phyloP scores from a whole-genome alignment of 2,329 filamentous ascomycete species.

The Dothideomycetes sp. region DNA sequence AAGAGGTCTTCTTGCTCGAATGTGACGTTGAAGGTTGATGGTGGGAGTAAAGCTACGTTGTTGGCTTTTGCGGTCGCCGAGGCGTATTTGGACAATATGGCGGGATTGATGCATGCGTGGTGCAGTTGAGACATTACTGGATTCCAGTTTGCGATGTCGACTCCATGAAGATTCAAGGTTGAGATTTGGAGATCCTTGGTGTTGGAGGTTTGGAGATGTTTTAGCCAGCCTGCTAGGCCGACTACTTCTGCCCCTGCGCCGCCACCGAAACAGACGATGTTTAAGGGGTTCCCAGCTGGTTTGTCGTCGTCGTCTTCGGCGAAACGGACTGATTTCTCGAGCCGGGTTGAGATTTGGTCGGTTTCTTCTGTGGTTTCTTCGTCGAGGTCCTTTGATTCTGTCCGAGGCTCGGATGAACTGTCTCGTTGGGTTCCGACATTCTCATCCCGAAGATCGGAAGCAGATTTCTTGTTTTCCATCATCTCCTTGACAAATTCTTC shows the following conservation, averaged over 20 bases:
- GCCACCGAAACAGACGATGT: constrained; percentile 52
- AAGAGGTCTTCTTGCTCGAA: constrained; percentile 47
- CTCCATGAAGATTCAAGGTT: constrained; percentile 47
- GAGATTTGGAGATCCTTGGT: constrained; percentile 4
- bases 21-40: constrained; percentile 25
- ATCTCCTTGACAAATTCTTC: constrained; percentile 10
- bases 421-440: background rate
- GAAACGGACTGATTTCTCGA: no score
- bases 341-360: no score
- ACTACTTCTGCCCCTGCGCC: constrained; percentile 60
- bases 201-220: constrained; percentile 15
- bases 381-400: background rate
- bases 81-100: constrained; percentile 38
- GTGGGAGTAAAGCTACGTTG: constrained; percentile 30
- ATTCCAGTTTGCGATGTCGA: constrained; percentile 78
- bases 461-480: background rate
- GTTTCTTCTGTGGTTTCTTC: background rate
- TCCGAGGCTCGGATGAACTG: no score
- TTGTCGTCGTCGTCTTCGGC: background rate
- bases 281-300: constrained; percentile 15
- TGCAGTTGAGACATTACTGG: constrained; percentile 52
- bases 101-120: constrained; percentile 44
- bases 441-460: no score
- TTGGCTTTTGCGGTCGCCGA: constrained; percentile 36
- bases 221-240: constrained; percentile 48